Base-by-base conservation (phyloP, 495 filamentous ascomycete species). In the Pseudevernia furfuracea region DNA sequence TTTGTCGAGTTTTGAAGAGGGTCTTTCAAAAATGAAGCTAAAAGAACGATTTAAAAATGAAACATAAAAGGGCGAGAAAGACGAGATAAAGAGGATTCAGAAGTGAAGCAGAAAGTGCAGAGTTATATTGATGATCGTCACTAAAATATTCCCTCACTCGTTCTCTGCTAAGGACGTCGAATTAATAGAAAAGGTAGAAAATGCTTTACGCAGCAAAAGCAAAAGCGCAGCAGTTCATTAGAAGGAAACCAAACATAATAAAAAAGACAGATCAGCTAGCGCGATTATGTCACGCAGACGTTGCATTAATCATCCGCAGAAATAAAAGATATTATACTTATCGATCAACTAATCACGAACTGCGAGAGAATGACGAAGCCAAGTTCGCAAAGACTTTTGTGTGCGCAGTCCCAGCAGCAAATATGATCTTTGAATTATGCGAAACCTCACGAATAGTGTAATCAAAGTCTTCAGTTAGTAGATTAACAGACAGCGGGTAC, bases 301-400 rank as follows among this genome's bases (percentile, higher is more conserved):
- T 67, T 66, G 34, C 46, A 55, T 58, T 68, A 30, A 63, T 68
- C 37, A 68, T 70, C 44, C 60, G 65, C 44, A 68, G 53, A 59
- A 62, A 59, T 52, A 44, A 62, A 44, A 69, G 66, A 46, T 70
- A 68, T 64, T 70, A 70, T 65, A 65, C 37, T n/a, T 68, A 70
- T 65, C 38, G 15, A 57, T 70, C 53, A 32, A 67, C 25, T 30
- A 36, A 41, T 36, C n/a, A 59, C 21, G 25, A 32, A 23, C 19
- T 56, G 25, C 52, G n/a, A 2, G 37, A 59, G 17, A 44, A 59
- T 44, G 25, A 23, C 6, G 37, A 59, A 41, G 37, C 58, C 8
- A 30, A 39, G 36, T 21, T 21, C 30, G n/a, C 58, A 59, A 59
- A 43, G 25, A 25, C 55, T 19, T 57, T 57, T 57, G 55, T 59